Base-by-base conservation (phyloP, 257 asterid species). In the Capsicum rhomboideum region DNA sequence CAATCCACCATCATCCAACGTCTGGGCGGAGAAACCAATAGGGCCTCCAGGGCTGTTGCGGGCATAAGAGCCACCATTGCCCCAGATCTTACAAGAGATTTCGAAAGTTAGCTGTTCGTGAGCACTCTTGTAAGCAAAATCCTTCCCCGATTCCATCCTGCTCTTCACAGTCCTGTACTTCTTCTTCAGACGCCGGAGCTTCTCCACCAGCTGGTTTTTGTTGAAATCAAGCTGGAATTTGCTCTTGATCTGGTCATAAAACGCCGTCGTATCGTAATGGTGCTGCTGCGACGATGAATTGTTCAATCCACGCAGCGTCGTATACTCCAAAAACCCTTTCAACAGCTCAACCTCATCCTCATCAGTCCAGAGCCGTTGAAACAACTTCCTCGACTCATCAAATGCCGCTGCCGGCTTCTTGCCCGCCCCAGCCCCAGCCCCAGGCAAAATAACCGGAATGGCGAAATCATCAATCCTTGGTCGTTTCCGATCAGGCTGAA, bases 321-420 rank as follows among this genome's bases (percentile, higher is more conserved):
- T 96, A 87, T 96, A 96, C 18, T 96, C 99, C 16, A 94, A 90
- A 82, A 93, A 94, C 2, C 99, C 98, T 78, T 91, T 94, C 80
- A 95, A 59, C 53, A 95, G 93, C 91, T 94, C 99, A 89, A 95
- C 93, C 85, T 95, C 99, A 64, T 95, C 99, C 88, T 93, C 99
- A 26, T 95, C 99, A 0, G 97, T 94, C 99, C 99, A 95, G 18
- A 95, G 91, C 29, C 99, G 92, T 87, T 95, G 99, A 86, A 95
- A 95, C 17, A 95, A 95, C 90, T 93, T 93, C 68, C 99, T 90
- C 0, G 94, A 88, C 79, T 93, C 99, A 49, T 94, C 99, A 23
- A 88, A n/a, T n/a, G n/a, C 89, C 68, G 88, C 93, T 29, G 86
- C 84, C 21, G 95, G 95, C 89, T 91, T 92, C 86, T 90, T 92